These are phyloP conservation scores for Arthrocladium fulminans DNA, from an alignment of 2,329 filamentous ascomycete genomes.

Conservation along the genomic window DNA sequence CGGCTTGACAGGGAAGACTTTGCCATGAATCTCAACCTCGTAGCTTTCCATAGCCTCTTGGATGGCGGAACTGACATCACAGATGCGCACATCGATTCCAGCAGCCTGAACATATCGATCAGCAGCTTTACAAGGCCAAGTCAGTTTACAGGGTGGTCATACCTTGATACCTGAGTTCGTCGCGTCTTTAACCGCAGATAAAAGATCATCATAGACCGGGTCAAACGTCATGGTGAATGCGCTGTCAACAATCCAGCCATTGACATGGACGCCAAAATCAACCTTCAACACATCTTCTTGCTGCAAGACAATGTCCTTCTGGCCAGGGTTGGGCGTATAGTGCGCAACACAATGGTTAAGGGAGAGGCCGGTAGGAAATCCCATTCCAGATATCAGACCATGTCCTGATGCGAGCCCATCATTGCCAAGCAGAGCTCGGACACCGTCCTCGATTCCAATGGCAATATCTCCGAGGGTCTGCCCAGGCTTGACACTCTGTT, in stretches of 20 bases:
- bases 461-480: constrained; percentile 42
- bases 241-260: constrained; percentile 70
- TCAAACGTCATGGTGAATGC: constrained; percentile 63
- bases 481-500: constrained; percentile 43
- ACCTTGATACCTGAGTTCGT: constrained; percentile 52
- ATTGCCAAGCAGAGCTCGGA: constrained; percentile 43
- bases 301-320: constrained; percentile 62
- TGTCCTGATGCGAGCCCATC: constrained; percentile 45
- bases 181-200: constrained; percentile 58
- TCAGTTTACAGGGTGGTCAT: constrained; percentile 5
- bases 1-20: constrained; percentile 46
- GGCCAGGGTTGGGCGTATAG: constrained; percentile 49
- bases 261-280: constrained; percentile 73
- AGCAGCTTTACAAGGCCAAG: constrained; percentile 10
- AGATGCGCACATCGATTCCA: constrained; percentile 48
- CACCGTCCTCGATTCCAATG: constrained; percentile 46
- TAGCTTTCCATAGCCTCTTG: constrained; percentile 57
- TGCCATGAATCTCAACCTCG: constrained; percentile 47
- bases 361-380: constrained; percentile 48
- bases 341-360: constrained; percentile 49
- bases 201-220: constrained; percentile 58
- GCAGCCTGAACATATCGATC: constrained; percentile 31
- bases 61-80: constrained; percentile 49
- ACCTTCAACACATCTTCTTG: constrained; percentile 72
- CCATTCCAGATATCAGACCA: constrained; percentile 43